These are phyloP conservation scores for Colletotrichum cereale DNA, from an alignment of 2,329 filamentous ascomycete species.

Conservation along the genomic window DNA sequence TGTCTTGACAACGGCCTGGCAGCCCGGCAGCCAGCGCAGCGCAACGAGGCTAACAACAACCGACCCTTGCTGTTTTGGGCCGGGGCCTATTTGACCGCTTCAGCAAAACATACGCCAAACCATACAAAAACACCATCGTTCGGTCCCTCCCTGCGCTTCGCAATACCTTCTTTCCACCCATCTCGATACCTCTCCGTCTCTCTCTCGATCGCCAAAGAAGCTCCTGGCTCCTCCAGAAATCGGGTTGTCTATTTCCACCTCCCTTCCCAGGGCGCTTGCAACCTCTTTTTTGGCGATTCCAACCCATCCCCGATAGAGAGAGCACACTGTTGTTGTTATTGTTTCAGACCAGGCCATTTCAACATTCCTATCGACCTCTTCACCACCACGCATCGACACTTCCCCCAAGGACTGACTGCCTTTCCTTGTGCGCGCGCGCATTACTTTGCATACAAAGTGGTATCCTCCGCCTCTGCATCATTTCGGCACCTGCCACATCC, in stretches of 20 bases:
- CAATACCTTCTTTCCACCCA: slow-evolving; percentile 40
- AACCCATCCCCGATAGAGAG: background rate
- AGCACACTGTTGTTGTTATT: slow-evolving; percentile 38
- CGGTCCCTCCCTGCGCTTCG: slow-evolving; percentile 27
- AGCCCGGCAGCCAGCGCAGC: slow-evolving; percentile 38
- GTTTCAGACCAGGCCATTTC: slow-evolving; percentile 37
- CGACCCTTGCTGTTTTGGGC: slow-evolving; percentile 40
- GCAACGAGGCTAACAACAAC: slow-evolving; percentile 35
- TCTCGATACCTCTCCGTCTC: slow-evolving; percentile 12
- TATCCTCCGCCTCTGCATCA: slow-evolving; percentile 33
- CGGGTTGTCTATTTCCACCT: background rate
- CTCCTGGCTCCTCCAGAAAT: background rate
- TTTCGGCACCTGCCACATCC: slow-evolving; percentile 31
- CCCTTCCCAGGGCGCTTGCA: background rate
- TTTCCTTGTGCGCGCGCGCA: slow-evolving; percentile 27
- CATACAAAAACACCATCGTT: slow-evolving; percentile 42
- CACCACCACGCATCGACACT: slow-evolving; percentile 13
- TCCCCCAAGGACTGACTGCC: slow-evolving; percentile 14
- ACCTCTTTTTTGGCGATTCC: background rate
- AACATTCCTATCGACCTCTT: slow-evolving; percentile 33
- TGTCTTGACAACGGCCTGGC: slow-evolving; percentile 40
- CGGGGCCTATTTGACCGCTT: slow-evolving; percentile 39
- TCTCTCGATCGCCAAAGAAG: slow-evolving; percentile 12
- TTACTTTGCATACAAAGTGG: slow-evolving; percentile 39
- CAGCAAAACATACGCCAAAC: slow-evolving; percentile 39